Base-by-base conservation (phyloP, 257 asterid species). In the Penstemon newberryi region DNA sequence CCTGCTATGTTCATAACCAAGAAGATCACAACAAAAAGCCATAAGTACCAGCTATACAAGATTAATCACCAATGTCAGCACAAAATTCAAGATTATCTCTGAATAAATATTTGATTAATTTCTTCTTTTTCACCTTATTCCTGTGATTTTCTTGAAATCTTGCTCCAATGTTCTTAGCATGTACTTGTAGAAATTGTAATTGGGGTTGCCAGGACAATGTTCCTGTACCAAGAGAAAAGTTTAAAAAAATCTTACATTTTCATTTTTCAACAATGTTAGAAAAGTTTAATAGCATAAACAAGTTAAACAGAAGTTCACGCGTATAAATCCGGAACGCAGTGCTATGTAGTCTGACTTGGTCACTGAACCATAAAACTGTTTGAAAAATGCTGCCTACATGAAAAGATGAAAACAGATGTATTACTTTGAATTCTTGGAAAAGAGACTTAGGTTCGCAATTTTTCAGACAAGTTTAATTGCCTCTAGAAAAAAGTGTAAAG, bases 291-390 rank as follows among this genome's bases (percentile, higher is more conserved):
- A 19, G 15, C 13, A 18, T 25, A 67, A 43, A 7, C n/a, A 70
- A 52, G 33, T 25, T 15, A 13, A 65, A n/a, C 43, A 59, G 47
- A 70, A 51, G 10, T 41, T 77, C 87, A 91, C 99, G 0, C 85
- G 81, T 70, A 94, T 87, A 73, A 94, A 94, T 70, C 96, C 99
- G 0, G 82, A 73, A 57, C 97, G 88, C 66, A 91, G 79, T 40
- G 96, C 85, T 66, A 75, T 11, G 69, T 94, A 91, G 73, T 94
- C 99, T 0, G 99, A 80, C 85, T 75, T 85, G 58, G 89, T 85
- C 37, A 94, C 96, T 10, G 97, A 87, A 36, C 95, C 99, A 45
- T 89, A 83, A 66, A 90, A 89, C 60, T 93, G 97, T 55, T 93
- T 93, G 81, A 87, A 83, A 77, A 87, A 90, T 4, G 99, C 90